A percentile compares a stretch with the other conserved stretches of the same genome.
phyloP scores from a whole-genome alignment of 768 basidiomycete species.

The Mycena venus region DNA sequence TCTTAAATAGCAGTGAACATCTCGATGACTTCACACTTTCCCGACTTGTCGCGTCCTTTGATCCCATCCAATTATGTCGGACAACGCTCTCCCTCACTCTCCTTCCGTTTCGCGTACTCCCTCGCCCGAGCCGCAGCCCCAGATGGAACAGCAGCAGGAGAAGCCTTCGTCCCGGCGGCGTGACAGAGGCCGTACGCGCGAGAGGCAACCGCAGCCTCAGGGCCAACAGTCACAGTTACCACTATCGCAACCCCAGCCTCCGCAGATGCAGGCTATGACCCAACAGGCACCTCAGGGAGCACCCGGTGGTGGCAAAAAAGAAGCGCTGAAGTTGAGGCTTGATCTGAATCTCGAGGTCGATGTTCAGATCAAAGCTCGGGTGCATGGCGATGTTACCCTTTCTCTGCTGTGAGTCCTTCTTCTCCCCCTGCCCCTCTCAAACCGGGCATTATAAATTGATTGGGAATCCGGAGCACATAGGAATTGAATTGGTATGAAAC shows the following conservation, averaged over 20 bases:
- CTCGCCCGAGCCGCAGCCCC: not conserved
- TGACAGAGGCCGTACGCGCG: not conserved
- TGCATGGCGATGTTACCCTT: not conserved
- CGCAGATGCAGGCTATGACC: not conserved
- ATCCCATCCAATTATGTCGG: not conserved
- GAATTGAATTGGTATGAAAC: not conserved
- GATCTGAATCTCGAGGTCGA: conserved; percentile 6
- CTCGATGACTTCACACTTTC: not conserved
- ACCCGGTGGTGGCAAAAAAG: not conserved
- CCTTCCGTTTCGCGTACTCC: not conserved
- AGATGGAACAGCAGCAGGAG: not conserved
- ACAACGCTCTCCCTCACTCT: not conserved
- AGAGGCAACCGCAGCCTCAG: not conserved
- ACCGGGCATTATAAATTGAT: not conserved
- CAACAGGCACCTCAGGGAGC: not conserved
- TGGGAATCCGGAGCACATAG: not conserved
- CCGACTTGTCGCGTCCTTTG: not conserved
- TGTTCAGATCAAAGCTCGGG: conserved; percentile 6
- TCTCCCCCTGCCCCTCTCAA: not conserved
- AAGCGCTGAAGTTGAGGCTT: not conserved
- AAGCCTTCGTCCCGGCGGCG: not conserved
- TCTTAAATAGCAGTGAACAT: not conserved
- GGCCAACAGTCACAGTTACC: not conserved
- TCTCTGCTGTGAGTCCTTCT: not conserved
- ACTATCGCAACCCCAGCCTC: not conserved